Conservation (phyloP, 2,329 filamentous ascomycete genomes). For the Leptosphaerulina australis region DNA sequence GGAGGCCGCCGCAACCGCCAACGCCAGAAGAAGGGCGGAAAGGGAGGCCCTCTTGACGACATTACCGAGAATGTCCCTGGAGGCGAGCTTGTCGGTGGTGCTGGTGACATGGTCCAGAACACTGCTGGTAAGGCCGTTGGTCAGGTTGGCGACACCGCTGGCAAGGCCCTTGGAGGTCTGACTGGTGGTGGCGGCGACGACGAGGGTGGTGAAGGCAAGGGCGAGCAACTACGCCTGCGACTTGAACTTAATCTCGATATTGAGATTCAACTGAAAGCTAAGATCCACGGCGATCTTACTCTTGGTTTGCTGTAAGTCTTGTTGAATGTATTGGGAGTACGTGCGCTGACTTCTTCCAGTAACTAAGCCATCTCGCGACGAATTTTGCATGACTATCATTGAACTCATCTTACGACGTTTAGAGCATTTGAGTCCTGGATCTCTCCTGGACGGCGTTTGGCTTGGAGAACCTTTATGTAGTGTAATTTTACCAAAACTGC, state of each 20-base stretch:
- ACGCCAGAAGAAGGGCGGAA: slow-evolving; percentile 55
- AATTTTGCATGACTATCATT: slow-evolving; percentile 27
- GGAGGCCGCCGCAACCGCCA: slow-evolving; percentile 64
- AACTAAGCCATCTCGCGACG: slow-evolving; percentile 33
- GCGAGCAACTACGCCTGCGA: slow-evolving; percentile 61
- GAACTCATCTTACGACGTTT: slow-evolving; percentile 22
- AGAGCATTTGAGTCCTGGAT: slow-evolving; percentile 22
- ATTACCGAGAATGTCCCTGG: slow-evolving; percentile 62
- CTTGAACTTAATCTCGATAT: slow-evolving; percentile 67
- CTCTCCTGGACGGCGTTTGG: slow-evolving; percentile 34
- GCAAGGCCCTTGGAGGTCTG: slow-evolving; percentile 56
- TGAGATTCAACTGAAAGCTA: slow-evolving; percentile 68
- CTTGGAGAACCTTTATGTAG: slow-evolving; percentile 23
- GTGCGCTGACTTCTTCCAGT: slow-evolving; percentile 31
- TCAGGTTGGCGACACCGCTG: slow-evolving; percentile 50
- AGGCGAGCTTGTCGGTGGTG: slow-evolving; percentile 59
- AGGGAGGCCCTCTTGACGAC: slow-evolving; percentile 59
- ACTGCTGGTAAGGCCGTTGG: slow-evolving; percentile 61
- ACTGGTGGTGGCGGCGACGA: slow-evolving; percentile 52
- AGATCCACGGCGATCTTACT: slow-evolving; percentile 68
- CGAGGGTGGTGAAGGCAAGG: slow-evolving; percentile 43
- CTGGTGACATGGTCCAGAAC: slow-evolving; percentile 62
- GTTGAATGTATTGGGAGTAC: not conserved
- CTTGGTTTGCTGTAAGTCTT: slow-evolving; percentile 58
- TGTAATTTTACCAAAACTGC: slow-evolving; percentile 26